Percentiles rank a stretch among this genome's conserved stretches.
Conservation (phyloP, 2,329 filamentous ascomycete species). For the Zasmidium angulare region DNA sequence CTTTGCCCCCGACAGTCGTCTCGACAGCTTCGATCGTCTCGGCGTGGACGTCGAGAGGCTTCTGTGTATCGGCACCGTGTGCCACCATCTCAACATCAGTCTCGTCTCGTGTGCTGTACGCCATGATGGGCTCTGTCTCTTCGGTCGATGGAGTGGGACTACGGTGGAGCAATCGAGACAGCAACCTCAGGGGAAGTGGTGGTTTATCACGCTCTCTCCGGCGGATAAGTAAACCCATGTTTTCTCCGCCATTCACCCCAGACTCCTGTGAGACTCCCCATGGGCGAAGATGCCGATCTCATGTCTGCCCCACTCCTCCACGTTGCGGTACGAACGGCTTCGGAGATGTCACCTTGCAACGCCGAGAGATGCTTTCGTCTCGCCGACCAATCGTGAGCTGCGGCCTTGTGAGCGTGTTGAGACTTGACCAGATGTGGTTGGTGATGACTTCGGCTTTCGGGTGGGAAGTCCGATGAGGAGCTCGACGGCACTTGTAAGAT, state of each 20-base stretch:
- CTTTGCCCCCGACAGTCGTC: slow-evolving; percentile 28
- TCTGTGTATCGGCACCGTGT: slow-evolving; percentile 16
- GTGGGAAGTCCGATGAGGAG: background rate
- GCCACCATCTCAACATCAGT: slow-evolving; percentile 22
- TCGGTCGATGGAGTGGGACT: background rate
- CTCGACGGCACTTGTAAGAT: background rate
- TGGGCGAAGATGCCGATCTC: background rate
- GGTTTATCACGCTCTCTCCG: background rate
- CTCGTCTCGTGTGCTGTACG: slow-evolving; percentile 16
- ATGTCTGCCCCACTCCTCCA: background rate
- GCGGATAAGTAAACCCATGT: background rate
- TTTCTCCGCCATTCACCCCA: background rate
- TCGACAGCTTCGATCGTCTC: slow-evolving; percentile 23
- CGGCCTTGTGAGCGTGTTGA: too few relatives aligned
- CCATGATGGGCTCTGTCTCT: slow-evolving; percentile 12
- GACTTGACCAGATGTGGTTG: background rate
- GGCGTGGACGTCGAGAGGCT: slow-evolving; percentile 19
- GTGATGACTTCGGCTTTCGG: slow-evolving; percentile 2
- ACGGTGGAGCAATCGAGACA: background rate
- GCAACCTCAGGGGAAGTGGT: background rate
- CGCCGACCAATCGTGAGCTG: background rate
- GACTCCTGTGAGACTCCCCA: background rate
- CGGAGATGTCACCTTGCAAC: slow-evolving; percentile 2
- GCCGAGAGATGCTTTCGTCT: background rate
- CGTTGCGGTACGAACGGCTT: background rate